Evolutionary conservation across 2,329 filamentous ascomycete genomes (phyloP).

Genomic region (Monosporascus sp.): DNA sequence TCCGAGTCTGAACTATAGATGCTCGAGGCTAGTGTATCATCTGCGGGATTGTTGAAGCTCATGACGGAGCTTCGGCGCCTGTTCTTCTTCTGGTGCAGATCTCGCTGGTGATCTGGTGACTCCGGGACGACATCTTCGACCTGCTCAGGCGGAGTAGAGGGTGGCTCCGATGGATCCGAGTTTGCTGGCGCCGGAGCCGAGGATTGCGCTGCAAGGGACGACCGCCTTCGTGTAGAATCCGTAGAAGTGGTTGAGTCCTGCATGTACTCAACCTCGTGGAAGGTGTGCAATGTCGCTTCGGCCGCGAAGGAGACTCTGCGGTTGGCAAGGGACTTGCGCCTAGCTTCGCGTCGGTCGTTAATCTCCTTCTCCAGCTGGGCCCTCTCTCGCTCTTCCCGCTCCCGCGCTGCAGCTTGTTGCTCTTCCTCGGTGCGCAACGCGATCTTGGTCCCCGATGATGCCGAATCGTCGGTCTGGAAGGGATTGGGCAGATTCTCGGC

Average conservation of each 20-base stretch:
- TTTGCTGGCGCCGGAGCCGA: slow-evolving; percentile 18
- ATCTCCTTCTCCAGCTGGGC: slow-evolving; percentile 55
- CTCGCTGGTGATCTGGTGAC: slow-evolving; percentile 60
- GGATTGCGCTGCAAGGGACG: slow-evolving; percentile 43
- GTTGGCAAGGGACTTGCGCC: slow-evolving; percentile 88
- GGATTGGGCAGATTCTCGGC: slow-evolving; percentile 39
- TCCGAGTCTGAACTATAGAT: slow-evolving; percentile 67
- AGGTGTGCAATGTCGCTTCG: slow-evolving; percentile 94
- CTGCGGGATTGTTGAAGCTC: slow-evolving; percentile 60
- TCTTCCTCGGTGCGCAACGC: slow-evolving; percentile 65
- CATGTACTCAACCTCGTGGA: slow-evolving; percentile 85
- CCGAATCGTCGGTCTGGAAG: slow-evolving; percentile 32
- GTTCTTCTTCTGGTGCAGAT: slow-evolving; percentile 53
- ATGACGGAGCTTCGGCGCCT: slow-evolving; percentile 60
- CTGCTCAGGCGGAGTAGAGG: slow-evolving; percentile 58
- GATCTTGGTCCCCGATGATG: slow-evolving; percentile 47
- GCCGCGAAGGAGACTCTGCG: slow-evolving; percentile 94
- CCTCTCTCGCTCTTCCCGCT: slow-evolving; percentile 62
- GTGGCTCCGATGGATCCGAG: slow-evolving; percentile 47
- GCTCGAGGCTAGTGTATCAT: slow-evolving; percentile 68
- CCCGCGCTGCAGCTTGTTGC: slow-evolving; percentile 62
- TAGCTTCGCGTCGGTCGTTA: slow-evolving; percentile 72
- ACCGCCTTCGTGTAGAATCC: slow-evolving; percentile 69
- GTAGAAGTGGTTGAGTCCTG: slow-evolving; percentile 82
- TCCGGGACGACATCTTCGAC: slow-evolving; percentile 51